These are phyloP conservation scores for Komagataella pseudopastoris DNA, from an alignment of 805 yeast species.

Conservation along the genomic window DNA sequence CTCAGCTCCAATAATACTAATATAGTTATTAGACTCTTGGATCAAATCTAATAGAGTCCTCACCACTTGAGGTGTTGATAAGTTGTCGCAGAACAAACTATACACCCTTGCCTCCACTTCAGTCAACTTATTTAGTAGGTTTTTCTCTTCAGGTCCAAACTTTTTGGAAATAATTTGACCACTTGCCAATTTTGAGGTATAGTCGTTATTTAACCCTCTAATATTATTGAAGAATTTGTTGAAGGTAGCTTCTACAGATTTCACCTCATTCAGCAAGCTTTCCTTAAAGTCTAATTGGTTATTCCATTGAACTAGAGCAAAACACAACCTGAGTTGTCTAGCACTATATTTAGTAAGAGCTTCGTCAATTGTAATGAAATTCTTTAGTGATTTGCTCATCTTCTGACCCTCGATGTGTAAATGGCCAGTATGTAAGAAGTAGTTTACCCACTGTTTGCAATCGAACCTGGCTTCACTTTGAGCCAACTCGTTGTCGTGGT, in stretches of 20 bases:
- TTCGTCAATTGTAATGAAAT: slow-evolving; percentile 88
- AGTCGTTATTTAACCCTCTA: slow-evolving; percentile 68
- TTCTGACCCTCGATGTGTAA: slow-evolving; percentile 97
- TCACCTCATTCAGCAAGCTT: slow-evolving; percentile 62
- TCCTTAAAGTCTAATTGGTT: slow-evolving; percentile 87
- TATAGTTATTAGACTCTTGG: slow-evolving; percentile 58
- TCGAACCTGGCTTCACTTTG: slow-evolving; percentile 91
- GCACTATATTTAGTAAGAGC: slow-evolving; percentile 61
- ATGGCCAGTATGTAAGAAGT: slow-evolving; percentile 94
- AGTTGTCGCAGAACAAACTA: slow-evolving; percentile 76
- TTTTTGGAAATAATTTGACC: slow-evolving; percentile 52
- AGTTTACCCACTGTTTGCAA: slow-evolving; percentile 91
- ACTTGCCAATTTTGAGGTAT: slow-evolving; percentile 31
- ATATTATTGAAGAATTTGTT: slow-evolving; percentile 78
- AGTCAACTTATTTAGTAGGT: slow-evolving; percentile 34
- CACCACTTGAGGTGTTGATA: slow-evolving; percentile 67
- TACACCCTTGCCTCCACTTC: slow-evolving; percentile 48
- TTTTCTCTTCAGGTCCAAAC: slow-evolving; percentile 37
- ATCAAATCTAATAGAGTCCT: slow-evolving; percentile 56
- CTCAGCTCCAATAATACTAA: slow-evolving; percentile 36
- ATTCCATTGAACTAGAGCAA: slow-evolving; percentile 89
- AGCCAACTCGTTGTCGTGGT: slow-evolving; percentile 96
- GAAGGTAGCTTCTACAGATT: slow-evolving; percentile 57
- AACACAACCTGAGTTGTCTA: slow-evolving; percentile 81
- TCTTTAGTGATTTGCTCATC: slow-evolving; percentile 91